phyloP scores from a whole-genome alignment of 208 protist species.

The Leishmania aethiopica region DNA sequence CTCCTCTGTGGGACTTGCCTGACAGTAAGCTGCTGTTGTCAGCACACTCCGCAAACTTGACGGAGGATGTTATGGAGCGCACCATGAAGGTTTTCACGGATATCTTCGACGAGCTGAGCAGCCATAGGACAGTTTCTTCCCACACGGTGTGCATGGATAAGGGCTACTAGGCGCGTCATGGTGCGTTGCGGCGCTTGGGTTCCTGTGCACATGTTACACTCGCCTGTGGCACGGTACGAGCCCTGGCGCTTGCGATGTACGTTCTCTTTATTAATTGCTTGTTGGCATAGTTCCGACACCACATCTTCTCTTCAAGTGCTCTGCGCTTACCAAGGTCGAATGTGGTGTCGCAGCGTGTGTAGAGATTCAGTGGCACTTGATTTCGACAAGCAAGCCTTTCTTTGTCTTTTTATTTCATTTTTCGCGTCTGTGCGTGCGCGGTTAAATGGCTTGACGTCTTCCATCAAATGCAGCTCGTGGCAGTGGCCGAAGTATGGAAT shows the following conservation, averaged over 20 bases:
- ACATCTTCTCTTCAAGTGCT: too few species aligned
- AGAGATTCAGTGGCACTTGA: not conserved
- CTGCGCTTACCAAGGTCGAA: too few species aligned
- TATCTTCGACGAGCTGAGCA: slow-evolving; percentile 7
- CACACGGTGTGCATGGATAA: slow-evolving; percentile 42
- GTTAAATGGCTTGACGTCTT: not conserved
- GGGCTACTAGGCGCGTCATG: slow-evolving; percentile 22
- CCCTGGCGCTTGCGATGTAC: not conserved
- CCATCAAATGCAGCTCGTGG: not conserved
- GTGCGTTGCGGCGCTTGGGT: not conserved
- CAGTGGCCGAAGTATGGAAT: too few species aligned
- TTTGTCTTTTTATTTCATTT: too few species aligned
- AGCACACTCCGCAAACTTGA: slow-evolving; percentile 4
- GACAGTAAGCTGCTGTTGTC: slow-evolving; percentile 48
- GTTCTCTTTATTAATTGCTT: not conserved
- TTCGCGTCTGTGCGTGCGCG: too few species aligned
- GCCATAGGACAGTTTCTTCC: slow-evolving; percentile 12
- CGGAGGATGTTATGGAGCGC: not conserved
- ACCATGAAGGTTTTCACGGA: not conserved
- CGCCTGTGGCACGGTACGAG: too few species aligned
- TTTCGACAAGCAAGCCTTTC: slow-evolving; percentile 6
- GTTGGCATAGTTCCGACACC: not conserved
- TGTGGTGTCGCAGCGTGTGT: too few species aligned
- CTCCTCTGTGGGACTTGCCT: slow-evolving; percentile 65
- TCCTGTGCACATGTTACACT: not conserved